Evolutionary conservation across 2,329 filamentous ascomycete genomes (phyloP), one percentile per base, ranked within the genome.

Genomic region (Penicillium sp.): DNA sequence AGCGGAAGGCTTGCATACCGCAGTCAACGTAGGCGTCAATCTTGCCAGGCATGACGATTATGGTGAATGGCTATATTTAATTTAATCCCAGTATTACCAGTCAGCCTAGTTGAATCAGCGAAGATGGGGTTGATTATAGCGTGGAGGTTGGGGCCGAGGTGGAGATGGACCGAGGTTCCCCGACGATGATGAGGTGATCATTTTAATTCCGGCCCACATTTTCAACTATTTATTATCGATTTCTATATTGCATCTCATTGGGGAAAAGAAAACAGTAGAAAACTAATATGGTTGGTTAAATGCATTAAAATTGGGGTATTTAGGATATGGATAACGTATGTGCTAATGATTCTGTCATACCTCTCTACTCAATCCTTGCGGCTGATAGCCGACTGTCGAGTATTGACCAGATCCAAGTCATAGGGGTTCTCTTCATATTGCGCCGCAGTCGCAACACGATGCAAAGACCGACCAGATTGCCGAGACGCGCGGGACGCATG

Each of bases 391-490:
- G 66, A 69, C 35, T 68, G 57, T 17, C 64, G 69, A 4, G 76
- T 78, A 61, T 79, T 73, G 49, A 79, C 75, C n/a, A 76, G 70
- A 55, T 79, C 77, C 57, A 79, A 70, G 57, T 77, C 75, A 58
- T 74, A 79, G 3, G 77, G 77, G 50, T 77, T 78, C 8, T 70
- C 75, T 17, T 79, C 76, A 49, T 79, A 79, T 27, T 63, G 62
- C 33, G 64, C 61, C 15, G 63, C 66, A 44, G 63, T 63, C 5
- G 55, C 58, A 19, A 41, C 53, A 12, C 62, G 64, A 49, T 61
- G 56, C 53, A 66, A 58, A 15, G 65, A 65, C 19, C 55, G 55
- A 39, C 62, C 61, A 12, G 62, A 67, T 33, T 62, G 58, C 35
- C 61, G 59, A 44, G 61, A 68, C 7, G 47, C 53, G 25, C 45